Percentiles rank a stretch among this genome's conserved stretches.
phyloP scores from a whole-genome alignment of 768 basidiomycete genomes.

The Coprinopsis strossmayeri region DNA sequence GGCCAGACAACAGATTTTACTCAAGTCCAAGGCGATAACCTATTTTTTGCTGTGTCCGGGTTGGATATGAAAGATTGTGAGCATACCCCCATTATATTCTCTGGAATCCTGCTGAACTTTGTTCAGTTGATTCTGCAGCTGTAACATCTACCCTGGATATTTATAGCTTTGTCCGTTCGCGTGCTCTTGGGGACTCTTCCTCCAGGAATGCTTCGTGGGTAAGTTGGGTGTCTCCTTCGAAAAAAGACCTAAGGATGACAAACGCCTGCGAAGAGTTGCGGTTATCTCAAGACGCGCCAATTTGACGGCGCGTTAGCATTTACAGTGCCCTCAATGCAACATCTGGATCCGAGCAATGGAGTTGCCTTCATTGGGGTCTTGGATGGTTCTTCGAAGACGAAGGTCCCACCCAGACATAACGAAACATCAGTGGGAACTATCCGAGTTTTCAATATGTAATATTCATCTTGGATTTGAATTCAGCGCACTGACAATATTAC shows the following conservation, averaged over 20 bases:
- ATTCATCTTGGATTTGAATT: slow-evolving; percentile 5
- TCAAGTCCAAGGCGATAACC: neutral
- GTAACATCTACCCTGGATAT: slow-evolving; percentile 2
- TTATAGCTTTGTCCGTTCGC: neutral
- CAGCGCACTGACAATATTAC: slow-evolving; percentile 3
- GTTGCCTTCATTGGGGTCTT: slow-evolving; percentile 23
- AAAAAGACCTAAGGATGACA: neutral
- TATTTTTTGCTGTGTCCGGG: slow-evolving; percentile 1
- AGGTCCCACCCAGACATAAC: slow-evolving; percentile 15
- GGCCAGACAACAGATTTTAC: neutral
- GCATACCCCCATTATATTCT: too few relatives aligned
- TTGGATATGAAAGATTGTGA: slow-evolving; percentile 7
- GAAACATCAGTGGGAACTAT: slow-evolving; percentile 43
- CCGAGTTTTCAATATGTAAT: slow-evolving; percentile 49
- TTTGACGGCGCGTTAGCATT: slow-evolving; percentile 7
- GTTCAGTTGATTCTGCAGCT: neutral
- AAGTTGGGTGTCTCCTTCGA: neutral
- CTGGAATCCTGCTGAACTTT: neutral
- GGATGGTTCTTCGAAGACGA: slow-evolving; percentile 30
- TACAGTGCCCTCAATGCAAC: neutral
- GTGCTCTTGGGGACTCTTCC: neutral
- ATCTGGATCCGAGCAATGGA: neutral
- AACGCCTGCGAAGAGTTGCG: neutral
- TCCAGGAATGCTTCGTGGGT: slow-evolving; percentile 1
- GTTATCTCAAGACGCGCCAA: neutral